Evolutionary conservation across 2,329 filamentous ascomycete species (phyloP), one percentile per base, ranked within the genome.

Genomic region (Sclerotinia nivalis): DNA sequence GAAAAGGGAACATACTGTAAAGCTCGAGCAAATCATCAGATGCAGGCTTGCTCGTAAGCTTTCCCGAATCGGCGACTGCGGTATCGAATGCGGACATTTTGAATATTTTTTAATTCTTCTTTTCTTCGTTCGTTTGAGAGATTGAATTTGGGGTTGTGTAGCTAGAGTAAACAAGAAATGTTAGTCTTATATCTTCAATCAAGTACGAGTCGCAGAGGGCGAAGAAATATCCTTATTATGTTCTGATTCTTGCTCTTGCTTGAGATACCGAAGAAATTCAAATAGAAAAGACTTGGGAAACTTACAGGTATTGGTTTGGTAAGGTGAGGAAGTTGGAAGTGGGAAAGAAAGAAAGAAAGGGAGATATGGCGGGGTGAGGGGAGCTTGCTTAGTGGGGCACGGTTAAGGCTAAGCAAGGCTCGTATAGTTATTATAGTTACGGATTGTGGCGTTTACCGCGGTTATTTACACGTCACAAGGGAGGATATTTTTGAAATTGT

Each of bases 41-140:
- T 78, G 74, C 79, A 67, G 89, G 89, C 85, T 89, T 90, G 74
- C 82, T 80, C 75, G 86, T 87, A 73, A 92, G 84, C 85, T 91
- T 89, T 82, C 87, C 88, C 81, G 86, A 88, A 81, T 91, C 89
- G 74, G 78, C 79, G 76, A 85, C 83, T 72, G 89, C 89, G 79
- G 82, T 83, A 74, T 86, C 76, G 82, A 88, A 89, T 70, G 69
- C 75, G 47, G 69, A 47, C 69, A 70, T 70, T 22, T 43, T 69
- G 60, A 12, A 1, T 54, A 20, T 45, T 43, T 13, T 43, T 18
- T 15, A 43, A 18, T 43, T 43, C 2, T 15, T 66, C 3, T 9
- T 55, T 13, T 40, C 2, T 15, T 20, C 15, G 13, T 45, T 43
- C 10, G 2, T 52, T 31, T 40, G 40, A 28, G 25, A 22, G 37